These are phyloP conservation scores for Salvia splendens DNA, from an alignment of 257 asterid genomes.

Conservation along the genomic window DNA sequence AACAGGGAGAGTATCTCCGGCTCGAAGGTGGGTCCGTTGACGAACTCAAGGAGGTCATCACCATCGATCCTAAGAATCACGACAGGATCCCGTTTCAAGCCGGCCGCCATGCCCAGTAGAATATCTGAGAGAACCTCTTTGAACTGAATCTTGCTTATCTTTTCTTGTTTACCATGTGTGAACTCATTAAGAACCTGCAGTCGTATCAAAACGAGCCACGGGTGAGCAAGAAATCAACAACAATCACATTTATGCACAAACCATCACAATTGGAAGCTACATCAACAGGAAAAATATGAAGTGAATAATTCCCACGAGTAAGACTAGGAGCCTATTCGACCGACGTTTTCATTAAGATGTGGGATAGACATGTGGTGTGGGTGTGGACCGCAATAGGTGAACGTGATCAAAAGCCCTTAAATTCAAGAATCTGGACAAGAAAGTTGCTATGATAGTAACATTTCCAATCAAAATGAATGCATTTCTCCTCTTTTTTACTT, in stretches of 20 bases:
- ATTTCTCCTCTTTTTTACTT: constrained; percentile 14
- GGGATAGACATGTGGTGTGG: too few relatives aligned
- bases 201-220: constrained; percentile 20
- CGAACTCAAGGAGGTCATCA: constrained; percentile 73
- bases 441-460: too few relatives aligned
- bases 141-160: constrained; percentile 71
- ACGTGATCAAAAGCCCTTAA: background rate
- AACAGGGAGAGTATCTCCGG: constrained; percentile 59
- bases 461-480: constrained; percentile 15
- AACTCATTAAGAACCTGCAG: constrained; percentile 82
- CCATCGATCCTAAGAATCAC: constrained; percentile 94
- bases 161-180: constrained; percentile 71
- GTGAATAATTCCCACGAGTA: background rate
- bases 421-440: constrained; percentile 2
- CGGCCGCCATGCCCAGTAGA: constrained; percentile 93
- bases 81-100: constrained; percentile 85
- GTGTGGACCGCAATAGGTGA: background rate
- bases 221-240: background rate
- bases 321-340: background rate
- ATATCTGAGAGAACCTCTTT: constrained; percentile 81
- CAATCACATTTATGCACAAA: background rate
- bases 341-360: background rate
- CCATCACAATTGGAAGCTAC: background rate
- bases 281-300: background rate
- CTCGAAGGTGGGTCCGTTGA: constrained; percentile 55